A percentile compares a stretch with the other conserved stretches of the same genome.
Evolutionary conservation across 768 basidiomycete species (phyloP).

Genomic region (Mycena rebaudengoi): DNA sequence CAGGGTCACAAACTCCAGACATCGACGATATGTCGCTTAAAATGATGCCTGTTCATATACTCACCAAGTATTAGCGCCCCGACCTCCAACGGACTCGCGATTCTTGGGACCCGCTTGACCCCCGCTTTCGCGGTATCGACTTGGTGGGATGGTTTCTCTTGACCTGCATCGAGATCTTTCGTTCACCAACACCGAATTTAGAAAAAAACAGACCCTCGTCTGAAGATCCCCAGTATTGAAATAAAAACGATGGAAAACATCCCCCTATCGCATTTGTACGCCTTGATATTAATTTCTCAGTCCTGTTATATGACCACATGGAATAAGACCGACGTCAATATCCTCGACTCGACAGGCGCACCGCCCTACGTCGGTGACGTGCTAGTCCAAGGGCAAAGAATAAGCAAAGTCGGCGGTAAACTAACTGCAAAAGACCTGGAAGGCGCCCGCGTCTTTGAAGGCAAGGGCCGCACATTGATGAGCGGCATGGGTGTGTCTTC

Average conservation of each 20-base stretch:
- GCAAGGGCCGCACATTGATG: slow-evolving; percentile 44
- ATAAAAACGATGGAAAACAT: not conserved
- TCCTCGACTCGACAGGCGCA: slow-evolving; percentile 44
- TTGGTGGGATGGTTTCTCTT: not conserved
- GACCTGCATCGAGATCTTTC: not conserved
- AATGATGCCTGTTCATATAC: too few species aligned
- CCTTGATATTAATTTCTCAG: too few species aligned
- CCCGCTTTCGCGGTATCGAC: slow-evolving; percentile 16
- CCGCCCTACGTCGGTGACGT: slow-evolving; percentile 44
- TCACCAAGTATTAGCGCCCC: not conserved
- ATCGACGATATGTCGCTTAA: not conserved
- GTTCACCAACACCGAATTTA: not conserved
- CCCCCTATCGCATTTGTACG: slow-evolving; percentile 16
- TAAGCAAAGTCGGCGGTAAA: slow-evolving; percentile 36
- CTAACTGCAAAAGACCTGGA: slow-evolving; percentile 29
- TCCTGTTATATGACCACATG: not conserved
- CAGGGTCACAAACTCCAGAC: slow-evolving; percentile 17
- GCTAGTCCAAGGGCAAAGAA: slow-evolving; percentile 39
- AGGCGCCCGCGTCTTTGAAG: slow-evolving; percentile 35
- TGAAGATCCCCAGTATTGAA: slow-evolving; percentile 2
- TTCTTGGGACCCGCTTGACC: slow-evolving; percentile 12
- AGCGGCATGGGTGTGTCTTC: slow-evolving; percentile 38
- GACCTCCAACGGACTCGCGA: slow-evolving; percentile 11
- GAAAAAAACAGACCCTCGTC: slow-evolving; percentile 25
- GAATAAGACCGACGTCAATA: slow-evolving; percentile 36